A percentile compares a stretch with the other conserved stretches of the same genome.
phyloP scores from a whole-genome alignment of 139 green algal genomes.

The Asterochloris erici region DNA sequence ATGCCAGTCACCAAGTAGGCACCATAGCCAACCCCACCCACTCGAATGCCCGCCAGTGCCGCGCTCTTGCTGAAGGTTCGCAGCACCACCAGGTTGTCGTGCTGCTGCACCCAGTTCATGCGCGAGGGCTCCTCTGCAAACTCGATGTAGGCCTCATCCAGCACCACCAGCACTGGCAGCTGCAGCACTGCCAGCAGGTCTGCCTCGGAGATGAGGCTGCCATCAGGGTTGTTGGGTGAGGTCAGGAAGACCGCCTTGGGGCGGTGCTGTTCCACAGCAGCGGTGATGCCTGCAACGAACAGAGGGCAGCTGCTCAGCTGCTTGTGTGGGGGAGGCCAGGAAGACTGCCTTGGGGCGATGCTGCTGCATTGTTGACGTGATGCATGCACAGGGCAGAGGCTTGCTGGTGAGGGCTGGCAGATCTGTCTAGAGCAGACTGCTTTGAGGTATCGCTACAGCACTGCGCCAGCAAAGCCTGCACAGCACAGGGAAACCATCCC shows the following conservation, averaged over 20 bases:
- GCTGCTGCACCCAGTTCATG: slow-evolving; percentile 71
- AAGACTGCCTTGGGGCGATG: slow-evolving; percentile 95
- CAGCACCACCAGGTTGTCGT: slow-evolving; percentile 94
- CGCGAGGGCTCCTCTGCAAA: slow-evolving; percentile 70
- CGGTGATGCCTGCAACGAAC: slow-evolving; percentile 37
- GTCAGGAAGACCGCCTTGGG: slow-evolving; percentile 99
- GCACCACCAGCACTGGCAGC: slow-evolving; percentile 91
- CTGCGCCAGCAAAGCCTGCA: no score
- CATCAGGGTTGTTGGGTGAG: slow-evolving; percentile 98
- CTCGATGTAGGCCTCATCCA: slow-evolving; percentile 99
- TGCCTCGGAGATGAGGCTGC: slow-evolving; percentile 76
- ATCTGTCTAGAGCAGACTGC: no score
- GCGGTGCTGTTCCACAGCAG: slow-evolving; percentile 69
- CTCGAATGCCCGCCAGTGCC: slow-evolving; percentile 67
- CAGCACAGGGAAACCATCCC: no score
- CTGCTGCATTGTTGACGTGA: slow-evolving; percentile 66
- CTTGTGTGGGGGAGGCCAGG: slow-evolving; percentile 85
- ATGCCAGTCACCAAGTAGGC: slow-evolving; percentile 1
- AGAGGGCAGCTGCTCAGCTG: not conserved
- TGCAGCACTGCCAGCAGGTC: slow-evolving; percentile 77
- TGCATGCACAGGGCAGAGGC: slow-evolving; percentile 21
- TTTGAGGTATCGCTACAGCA: no score
- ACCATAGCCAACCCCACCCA: slow-evolving; percentile 33
- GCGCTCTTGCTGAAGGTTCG: slow-evolving; percentile 97
- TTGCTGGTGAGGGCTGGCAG: no score